Percentiles rank a stretch among this genome's conserved stretches.
Evolutionary conservation across 192 early-diverging fungal species (phyloP).

Genomic region (Podila minutissima): DNA sequence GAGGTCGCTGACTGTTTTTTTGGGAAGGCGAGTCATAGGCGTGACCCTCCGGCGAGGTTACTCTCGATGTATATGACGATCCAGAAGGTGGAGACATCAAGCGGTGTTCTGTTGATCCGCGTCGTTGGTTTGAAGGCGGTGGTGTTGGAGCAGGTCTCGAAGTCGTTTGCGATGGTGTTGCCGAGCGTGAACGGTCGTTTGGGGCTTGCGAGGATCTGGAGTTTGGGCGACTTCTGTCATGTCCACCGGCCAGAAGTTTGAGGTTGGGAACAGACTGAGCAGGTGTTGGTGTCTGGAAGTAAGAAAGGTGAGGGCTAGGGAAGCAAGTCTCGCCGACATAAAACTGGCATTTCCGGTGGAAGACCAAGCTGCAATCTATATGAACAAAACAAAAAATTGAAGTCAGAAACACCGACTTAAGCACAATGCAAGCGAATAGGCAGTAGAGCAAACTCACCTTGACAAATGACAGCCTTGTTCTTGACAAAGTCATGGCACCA

Average conservation of each 20-base stretch:
- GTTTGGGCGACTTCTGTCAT: slow-evolving; percentile 26
- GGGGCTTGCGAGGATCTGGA: slow-evolving; percentile 32
- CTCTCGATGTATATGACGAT: neutral
- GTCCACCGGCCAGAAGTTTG: slow-evolving; percentile 22
- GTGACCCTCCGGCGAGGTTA: slow-evolving; percentile 19
- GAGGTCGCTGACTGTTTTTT: slow-evolving; percentile 2
- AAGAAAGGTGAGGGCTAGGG: slow-evolving; percentile 39
- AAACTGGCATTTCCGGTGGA: slow-evolving; percentile 38
- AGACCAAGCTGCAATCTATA: slow-evolving; percentile 46
- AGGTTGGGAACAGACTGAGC: slow-evolving; percentile 36
- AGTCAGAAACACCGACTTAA: neutral
- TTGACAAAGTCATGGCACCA: slow-evolving; percentile 57
- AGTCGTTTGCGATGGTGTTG: slow-evolving; percentile 31
- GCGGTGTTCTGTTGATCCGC: slow-evolving; percentile 5
- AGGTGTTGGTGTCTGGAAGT: slow-evolving; percentile 21
- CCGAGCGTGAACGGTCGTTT: slow-evolving; percentile 33
- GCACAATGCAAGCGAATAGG: too few species aligned
- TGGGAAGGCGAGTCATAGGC: neutral
- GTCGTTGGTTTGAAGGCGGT: slow-evolving; percentile 18
- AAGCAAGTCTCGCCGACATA: slow-evolving; percentile 49
- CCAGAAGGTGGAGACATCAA: slow-evolving; percentile 4
- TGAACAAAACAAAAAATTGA: neutral
- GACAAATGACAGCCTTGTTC: slow-evolving; percentile 62
- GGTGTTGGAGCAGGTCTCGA: slow-evolving; percentile 24
- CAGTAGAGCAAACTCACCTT: slow-evolving; percentile 48